A percentile compares a stretch with the other conserved stretches of the same genome.
These are phyloP conservation scores for Inga oerstediana DNA, from an alignment of 306 rosid genomes.

Conservation along the genomic window DNA sequence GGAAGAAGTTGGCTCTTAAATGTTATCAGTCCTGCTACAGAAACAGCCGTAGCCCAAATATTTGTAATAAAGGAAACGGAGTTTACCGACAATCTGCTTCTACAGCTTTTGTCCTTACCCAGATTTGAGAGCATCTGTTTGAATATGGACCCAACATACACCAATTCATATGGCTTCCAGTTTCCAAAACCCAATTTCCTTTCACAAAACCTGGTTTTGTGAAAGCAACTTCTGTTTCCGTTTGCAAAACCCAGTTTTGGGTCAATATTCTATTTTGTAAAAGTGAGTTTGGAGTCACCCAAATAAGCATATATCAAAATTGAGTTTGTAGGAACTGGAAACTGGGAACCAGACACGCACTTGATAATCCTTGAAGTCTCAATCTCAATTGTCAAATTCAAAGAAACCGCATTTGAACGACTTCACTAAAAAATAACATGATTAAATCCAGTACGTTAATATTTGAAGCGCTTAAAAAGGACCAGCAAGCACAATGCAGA, in stretches of 20 bases:
- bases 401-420: not conserved
- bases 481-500: not conserved
- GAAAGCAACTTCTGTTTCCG: no score
- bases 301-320: not conserved
- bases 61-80: not conserved
- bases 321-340: no score
- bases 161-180: no score
- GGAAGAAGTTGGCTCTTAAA: not conserved
- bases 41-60: not conserved
- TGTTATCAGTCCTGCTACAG: not conserved
- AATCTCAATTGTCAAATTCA: conserved; percentile 1
- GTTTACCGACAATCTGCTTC: not conserved
- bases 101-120: no score
- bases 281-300: not conserved
- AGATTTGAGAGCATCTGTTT: no score
- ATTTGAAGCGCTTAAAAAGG: not conserved
- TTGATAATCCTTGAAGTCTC: not conserved
- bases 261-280: not conserved
- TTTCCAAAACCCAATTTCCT: no score
- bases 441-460: not conserved
- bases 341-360: not conserved
- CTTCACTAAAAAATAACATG: not conserved
- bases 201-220: no score
- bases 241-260: no score
- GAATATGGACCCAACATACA: no score